A percentile compares a stretch with the other conserved stretches of the same genome.
These are phyloP conservation scores for Fusarium albosuccineum DNA, from an alignment of 2,329 filamentous ascomycete genomes.

Conservation along the genomic window DNA sequence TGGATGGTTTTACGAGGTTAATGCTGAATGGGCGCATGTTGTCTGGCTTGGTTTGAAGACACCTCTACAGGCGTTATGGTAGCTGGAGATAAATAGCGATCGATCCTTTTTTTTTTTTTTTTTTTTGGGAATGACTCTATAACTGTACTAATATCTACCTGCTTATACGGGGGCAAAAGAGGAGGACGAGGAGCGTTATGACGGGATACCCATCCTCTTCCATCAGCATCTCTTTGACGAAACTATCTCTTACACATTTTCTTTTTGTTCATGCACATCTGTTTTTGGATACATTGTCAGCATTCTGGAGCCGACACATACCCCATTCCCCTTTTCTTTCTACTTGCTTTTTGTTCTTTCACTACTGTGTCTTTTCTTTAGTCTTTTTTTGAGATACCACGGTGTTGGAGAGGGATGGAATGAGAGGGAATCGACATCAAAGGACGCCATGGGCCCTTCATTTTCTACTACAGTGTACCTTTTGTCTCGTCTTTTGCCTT, in stretches of 20 bases:
- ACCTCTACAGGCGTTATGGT: constrained; percentile 7
- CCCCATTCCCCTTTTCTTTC: constrained; percentile 19
- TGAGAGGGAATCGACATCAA: constrained; percentile 29
- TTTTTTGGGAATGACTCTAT: constrained; percentile 26
- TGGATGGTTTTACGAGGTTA: constrained; percentile 29
- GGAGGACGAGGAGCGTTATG: constrained; percentile 43
- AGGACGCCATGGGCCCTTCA: constrained; percentile 24
- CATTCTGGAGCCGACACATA: constrained; percentile 27
- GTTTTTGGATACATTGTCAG: constrained; percentile 21
- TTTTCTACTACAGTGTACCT: constrained; percentile 19
- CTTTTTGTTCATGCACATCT: constrained; percentile 25
- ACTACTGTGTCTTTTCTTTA: constrained; percentile 10
- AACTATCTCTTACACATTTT: constrained; percentile 27
- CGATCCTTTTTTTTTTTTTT: not conserved
- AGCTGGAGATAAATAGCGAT: constrained; percentile 5
- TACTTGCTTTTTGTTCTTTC: not conserved
- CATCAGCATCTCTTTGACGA: constrained; percentile 36
- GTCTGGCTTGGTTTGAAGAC: constrained; percentile 5
- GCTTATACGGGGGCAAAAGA: constrained; percentile 26
- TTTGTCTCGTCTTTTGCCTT: constrained; percentile 12
- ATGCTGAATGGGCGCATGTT: constrained; percentile 6
- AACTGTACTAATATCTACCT: constrained; percentile 45
- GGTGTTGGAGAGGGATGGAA: constrained; percentile 44
- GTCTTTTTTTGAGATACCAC: constrained; percentile 47
- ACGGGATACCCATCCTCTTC: constrained; percentile 43